Base-by-base conservation (phyloP, 139 green algal species). In the Chlamydomonas eustigma region DNA sequence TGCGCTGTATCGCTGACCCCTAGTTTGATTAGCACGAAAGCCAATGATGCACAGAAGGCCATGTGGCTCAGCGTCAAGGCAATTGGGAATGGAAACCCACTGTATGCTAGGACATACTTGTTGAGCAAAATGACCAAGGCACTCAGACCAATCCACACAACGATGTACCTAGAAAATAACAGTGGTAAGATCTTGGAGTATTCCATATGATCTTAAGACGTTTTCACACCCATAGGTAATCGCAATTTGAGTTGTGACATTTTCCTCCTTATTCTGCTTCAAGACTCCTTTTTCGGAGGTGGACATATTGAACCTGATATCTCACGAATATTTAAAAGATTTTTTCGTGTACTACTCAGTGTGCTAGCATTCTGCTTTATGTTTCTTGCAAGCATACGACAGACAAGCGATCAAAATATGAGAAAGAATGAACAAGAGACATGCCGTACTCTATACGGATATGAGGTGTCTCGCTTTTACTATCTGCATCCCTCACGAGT, bases 91-190 rank as follows among this genome's bases (percentile, higher is more conserved):
- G 82, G 84, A 39, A 92, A 94, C 1, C 66, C 79, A 1, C 68
- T 78, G 71, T 82, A 88, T 5, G 85, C 75, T 24, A 93, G 77
- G 8, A 93, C 70, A 39, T 84, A 93, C 79, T 93, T 93, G 85
- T 93, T 93, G 74, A 90, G 78, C 51, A 93, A 66, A 36, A 93
- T 93, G 4, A 93, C 88, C 0, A 65, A 12, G 1, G 79, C 80
- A 8, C 34, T 73, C 1, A 88, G 80, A 18, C 39, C 66, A 66
- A 88, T 84, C 83, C 83, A 87, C 39, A 87, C 34, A 1, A 82
- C 33, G 35, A 85, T 82, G 37, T 82, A 85, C 5, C 80, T 85
- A 30, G 28, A 30, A 8, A 58, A 12, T 22, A 12, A 58, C 44
- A 58, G 52, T 31, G 52, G 52, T 6, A 8, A 28, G 34, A 22